Evolutionary conservation across 352 stramenopile genomes (phyloP), one percentile per base, ranked within the genome.

Genomic region (Phytopythium chamaehyphon): DNA sequence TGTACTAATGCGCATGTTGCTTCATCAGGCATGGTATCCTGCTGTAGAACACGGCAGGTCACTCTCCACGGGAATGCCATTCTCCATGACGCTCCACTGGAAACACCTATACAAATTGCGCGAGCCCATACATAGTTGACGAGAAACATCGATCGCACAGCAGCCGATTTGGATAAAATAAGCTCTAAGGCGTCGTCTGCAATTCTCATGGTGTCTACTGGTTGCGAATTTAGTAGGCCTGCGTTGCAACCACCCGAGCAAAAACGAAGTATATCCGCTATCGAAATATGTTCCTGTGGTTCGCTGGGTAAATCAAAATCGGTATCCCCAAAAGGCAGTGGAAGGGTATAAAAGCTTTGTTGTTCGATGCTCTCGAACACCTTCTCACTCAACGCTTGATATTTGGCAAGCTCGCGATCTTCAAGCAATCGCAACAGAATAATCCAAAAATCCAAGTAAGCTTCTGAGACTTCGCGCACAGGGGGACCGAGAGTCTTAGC

Each of bases 101-200:
- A 42, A 36, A 83, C 45, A 35, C 62, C 63, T 7, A 85, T 54
- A 24, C 36, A 52, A 35, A 58, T 57, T 44, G 54, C 57, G 37
- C 71, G 59, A 23, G 74, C 80, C 74, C 74, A 85, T 33, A 71
- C 47, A 37, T 81, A 81, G 37, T 69, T 67, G 4, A 74, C 36
- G 18, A 83, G 47, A 15, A 85, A 73, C 38, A 71, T 49, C 15
- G 47, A 53, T 23, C 35, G 47, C 4, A 37, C 19, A 7, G 22
- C 47, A 15, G 2, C 11, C 6, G 47, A 44, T 16, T 43, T 21
- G 31, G 22, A 22, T 22, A 53, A 5, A 11, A 53, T 35, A 36
- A 22, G 33, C 19, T 33, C 21, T 44, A 53, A 39, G 18, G 57
- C 47, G n/a, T 61, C 59, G 5, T 39, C 47, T 6, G 67, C 66